phyloP scores from a whole-genome alignment of 192 early-diverging fungal genomes.

The Coemansia sp. region DNA sequence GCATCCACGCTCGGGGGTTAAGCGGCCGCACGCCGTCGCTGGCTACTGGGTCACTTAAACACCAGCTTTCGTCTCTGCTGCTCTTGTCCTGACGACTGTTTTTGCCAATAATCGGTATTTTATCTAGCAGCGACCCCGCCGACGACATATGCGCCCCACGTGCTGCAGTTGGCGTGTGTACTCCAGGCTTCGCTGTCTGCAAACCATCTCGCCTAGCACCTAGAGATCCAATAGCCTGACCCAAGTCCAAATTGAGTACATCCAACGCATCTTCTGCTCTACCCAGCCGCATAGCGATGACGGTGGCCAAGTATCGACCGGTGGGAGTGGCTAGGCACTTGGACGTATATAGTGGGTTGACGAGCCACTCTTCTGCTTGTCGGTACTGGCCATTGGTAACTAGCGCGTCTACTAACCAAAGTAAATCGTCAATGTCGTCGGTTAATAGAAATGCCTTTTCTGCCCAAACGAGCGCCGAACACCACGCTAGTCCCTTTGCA shows the following conservation, averaged over 20 bases:
- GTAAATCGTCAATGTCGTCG: slow-evolving; percentile 33
- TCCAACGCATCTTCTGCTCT: slow-evolving; percentile 54
- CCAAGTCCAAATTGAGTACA: slow-evolving; percentile 23
- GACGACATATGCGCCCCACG: not conserved
- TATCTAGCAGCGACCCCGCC: slow-evolving; percentile 6
- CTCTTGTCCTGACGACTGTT: slow-evolving; percentile 11
- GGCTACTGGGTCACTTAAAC: not conserved
- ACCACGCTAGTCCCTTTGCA: slow-evolving; percentile 48
- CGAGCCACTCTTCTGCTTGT: slow-evolving; percentile 52
- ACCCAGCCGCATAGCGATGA: slow-evolving; percentile 54
- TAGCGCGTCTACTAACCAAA: slow-evolving; percentile 54
- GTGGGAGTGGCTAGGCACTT: slow-evolving; percentile 22
- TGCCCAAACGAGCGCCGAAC: slow-evolving; percentile 53
- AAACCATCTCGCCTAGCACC: not conserved
- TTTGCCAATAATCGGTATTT: not conserved
- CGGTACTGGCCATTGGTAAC: slow-evolving; percentile 57
- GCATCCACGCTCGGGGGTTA: slow-evolving; percentile 38
- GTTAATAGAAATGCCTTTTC: slow-evolving; percentile 50
- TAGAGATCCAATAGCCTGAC: not conserved
- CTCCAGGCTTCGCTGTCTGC: not conserved
- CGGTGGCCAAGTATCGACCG: slow-evolving; percentile 48
- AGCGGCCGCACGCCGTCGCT: slow-evolving; percentile 21
- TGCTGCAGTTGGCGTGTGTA: slow-evolving; percentile 12
- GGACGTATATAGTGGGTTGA: slow-evolving; percentile 22
- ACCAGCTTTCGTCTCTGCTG: not conserved